Evolutionary conservation across 345 rosid genomes (phyloP), one percentile per base, ranked within the genome.

Genomic region (Eucalyptus dawsonii): DNA sequence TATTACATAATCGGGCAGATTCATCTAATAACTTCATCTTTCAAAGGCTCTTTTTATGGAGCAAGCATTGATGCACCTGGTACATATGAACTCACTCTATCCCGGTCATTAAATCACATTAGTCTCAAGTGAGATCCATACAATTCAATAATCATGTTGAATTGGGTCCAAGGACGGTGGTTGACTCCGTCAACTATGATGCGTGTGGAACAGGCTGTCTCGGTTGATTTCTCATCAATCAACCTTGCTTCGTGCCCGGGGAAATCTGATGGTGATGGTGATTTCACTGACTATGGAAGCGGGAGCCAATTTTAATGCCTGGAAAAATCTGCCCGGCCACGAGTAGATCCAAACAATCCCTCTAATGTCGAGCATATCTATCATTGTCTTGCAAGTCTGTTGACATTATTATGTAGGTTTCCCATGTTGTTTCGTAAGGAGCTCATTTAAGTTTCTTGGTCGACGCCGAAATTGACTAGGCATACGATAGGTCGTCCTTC

Each of bases 1-100:
- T 12, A 1, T 65, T n/a, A 14, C 10, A 7, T 14, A 65, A n/a
- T n/a, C 7, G 3, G 11, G 6, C 2, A 7, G 1, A 65, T 3
- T 65, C 10, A 4, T 29, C 19, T 14, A 14, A 29, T 7, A 5
- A 65, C 19, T 65, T 65, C 37, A 65, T 14, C 2, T 65, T 29
- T 65, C 9, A 14, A 60, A 60, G 7, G 12, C 15, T 60, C 15
- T 27, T 65, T n/a, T 65, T 14, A 65, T 14, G 10, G 8, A 65
- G 19, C 10, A 65, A 62, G 72, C 5, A 6, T 7, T 29, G 17
- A 49, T 49, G 50, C 15, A 6, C 9, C 4, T 14, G 4, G 14
- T 62, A 14, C 11, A 14, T 65, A 10, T n/a, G 5, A n/a, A 7
- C 19, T 4, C 10, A 65, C 9, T 65, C 5, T 8, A 65, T 65